These are phyloP conservation scores for Cladosporium oxysporum DNA, from an alignment of 2,329 filamentous ascomycete species.

Conservation along the genomic window DNA sequence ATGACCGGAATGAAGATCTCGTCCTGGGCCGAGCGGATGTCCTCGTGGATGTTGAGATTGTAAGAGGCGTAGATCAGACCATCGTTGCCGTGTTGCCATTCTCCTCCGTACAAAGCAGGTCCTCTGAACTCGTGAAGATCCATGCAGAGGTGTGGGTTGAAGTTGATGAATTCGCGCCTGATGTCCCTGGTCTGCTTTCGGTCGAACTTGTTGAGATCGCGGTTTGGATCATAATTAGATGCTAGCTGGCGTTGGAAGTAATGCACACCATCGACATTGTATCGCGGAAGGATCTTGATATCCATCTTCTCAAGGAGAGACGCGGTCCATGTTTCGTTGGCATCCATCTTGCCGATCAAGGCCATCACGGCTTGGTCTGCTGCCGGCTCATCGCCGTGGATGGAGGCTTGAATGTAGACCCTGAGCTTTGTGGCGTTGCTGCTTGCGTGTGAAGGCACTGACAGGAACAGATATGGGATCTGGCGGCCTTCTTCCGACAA, in stretches of 20 bases:
- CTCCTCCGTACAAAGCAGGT: conserved; percentile 28
- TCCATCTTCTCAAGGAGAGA: conserved; percentile 30
- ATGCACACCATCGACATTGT: conserved; percentile 26
- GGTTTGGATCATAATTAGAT: conserved; percentile 27
- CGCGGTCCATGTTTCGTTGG: conserved; percentile 18
- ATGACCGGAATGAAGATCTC: conserved; percentile 35
- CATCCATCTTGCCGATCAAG: conserved; percentile 40
- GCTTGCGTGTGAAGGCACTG: neutral
- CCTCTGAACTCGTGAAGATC: conserved; percentile 40
- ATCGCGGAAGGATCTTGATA: conserved; percentile 24
- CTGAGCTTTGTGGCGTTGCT: conserved; percentile 32
- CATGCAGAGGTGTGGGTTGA: conserved; percentile 35
- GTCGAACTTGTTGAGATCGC: conserved; percentile 34
- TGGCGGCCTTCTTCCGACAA: conserved; percentile 25
- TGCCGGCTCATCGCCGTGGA: conserved; percentile 43
- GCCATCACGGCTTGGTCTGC: conserved; percentile 41
- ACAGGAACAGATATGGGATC: conserved; percentile 23
- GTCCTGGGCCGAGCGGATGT: conserved; percentile 34
- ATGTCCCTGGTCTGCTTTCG: conserved; percentile 35
- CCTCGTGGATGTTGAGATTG: conserved; percentile 30
- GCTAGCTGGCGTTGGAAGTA: conserved; percentile 30
- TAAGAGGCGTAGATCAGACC: conserved; percentile 34
- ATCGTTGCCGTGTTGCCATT: conserved; percentile 37
- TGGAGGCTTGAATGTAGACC: conserved; percentile 41
- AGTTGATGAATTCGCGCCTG: conserved; percentile 34